Base-by-base conservation (phyloP, 345 rosid species). In the Moricandia moricandioides region DNA sequence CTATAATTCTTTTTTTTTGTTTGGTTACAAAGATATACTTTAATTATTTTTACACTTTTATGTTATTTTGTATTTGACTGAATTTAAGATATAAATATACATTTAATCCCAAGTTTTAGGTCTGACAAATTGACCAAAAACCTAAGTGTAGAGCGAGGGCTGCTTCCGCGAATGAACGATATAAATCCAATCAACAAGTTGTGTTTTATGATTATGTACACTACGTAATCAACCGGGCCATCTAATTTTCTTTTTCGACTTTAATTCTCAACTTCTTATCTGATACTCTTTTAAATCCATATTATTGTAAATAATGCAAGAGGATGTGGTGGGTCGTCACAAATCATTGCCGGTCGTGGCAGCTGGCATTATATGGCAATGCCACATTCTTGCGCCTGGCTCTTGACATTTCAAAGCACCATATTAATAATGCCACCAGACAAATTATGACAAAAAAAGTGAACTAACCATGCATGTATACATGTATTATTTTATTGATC, bases 321-420 rank as follows among this genome's bases (percentile, higher is more conserved):
- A 47, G 52, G 17, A 49, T 66, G 43, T 49, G 55, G 55, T 39
- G 68, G 59, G 73, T 67, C 78, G 61, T 66, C 67, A 26, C 47
- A 29, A 3, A 4, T 34, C 54, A 67, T 26, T 49, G 62, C 61
- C 52, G 40, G 30, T 74, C 67, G 47, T 10, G 18, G 61, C 9
- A 40, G 17, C 54, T 34, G 66, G 62, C 67, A 60, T 29, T 59
- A 33, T 4, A 27, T 24, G 39, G 35, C 49, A n/a, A 62, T 40
- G 45, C 57, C 33, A 26, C 24, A 49, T 14, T 14, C 21, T 49
- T 49, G 55, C 55, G 0, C 10, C 9, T 5, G 49, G n/a, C 24
- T 74, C 21, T 67, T 75, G 68, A 75, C 73, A 58, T 58, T 75
- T 58, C 52, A 59, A 49, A 14, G 18, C 21, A 43, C 29, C 49